Evolutionary conservation across 2,329 filamentous ascomycete species (phyloP).

Genomic region (Neophaeococcomyces mojaviensis): DNA sequence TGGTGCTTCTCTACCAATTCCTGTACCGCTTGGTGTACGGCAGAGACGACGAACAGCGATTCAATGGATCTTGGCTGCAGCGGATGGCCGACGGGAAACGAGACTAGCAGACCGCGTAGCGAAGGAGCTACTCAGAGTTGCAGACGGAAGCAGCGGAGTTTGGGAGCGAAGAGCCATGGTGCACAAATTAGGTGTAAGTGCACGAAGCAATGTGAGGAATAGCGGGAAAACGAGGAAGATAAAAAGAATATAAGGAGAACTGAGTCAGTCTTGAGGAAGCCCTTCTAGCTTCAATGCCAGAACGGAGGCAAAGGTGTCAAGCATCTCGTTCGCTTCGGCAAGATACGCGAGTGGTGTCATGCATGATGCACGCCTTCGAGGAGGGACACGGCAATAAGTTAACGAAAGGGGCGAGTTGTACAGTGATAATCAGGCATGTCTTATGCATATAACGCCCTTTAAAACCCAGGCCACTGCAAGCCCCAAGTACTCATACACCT

Average conservation of each 20-base stretch:
- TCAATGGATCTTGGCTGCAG: conserved; percentile 81
- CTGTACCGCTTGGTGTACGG: conserved; percentile 64
- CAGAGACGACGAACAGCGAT: conserved; percentile 74
- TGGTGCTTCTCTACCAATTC: conserved; percentile 74
- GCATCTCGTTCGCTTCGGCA: too few species aligned
- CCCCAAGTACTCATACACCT: too few species aligned
- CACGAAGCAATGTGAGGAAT: conserved; percentile 61
- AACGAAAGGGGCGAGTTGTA: too few species aligned
- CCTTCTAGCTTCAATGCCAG: background rate
- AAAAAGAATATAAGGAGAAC: background rate
- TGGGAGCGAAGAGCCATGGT: conserved; percentile 75
- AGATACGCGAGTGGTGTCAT: too few species aligned
- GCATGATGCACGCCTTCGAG: too few species aligned
- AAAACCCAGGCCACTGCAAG: too few species aligned
- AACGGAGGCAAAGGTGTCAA: background rate
- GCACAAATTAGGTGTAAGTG: conserved; percentile 73
- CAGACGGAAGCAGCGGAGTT: conserved; percentile 73
- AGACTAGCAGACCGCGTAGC: conserved; percentile 72
- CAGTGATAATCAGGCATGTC: too few species aligned
- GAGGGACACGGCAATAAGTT: too few species aligned
- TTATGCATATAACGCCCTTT: too few species aligned
- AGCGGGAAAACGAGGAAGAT: conserved; percentile 24
- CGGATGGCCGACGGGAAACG: conserved; percentile 66
- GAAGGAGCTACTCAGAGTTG: conserved; percentile 76
- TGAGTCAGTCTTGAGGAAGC: background rate